A percentile compares a stretch with the other conserved stretches of the same genome.
Evolutionary conservation across 1,284 basidiomycete genomes (phyloP).

Genomic region (Bondarzewia mesenterica): DNA sequence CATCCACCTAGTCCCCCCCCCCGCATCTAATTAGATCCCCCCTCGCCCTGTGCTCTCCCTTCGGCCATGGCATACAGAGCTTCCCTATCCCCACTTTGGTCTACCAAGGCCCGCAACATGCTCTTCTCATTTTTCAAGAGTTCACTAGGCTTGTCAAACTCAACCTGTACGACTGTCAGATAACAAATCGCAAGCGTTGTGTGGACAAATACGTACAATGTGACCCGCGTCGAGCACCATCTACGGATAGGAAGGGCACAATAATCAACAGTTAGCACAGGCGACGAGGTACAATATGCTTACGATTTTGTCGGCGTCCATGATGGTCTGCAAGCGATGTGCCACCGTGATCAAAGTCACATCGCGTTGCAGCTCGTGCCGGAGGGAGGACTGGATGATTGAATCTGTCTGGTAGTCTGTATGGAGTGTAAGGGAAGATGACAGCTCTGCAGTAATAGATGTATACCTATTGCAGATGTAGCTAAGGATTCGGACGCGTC

Average conservation of each 20-base stretch:
- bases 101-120: conserved; percentile 48
- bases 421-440: background rate
- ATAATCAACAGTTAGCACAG: too few relatives aligned
- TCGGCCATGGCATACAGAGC: conserved; percentile 36
- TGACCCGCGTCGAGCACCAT: conserved; percentile 32
- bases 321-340: conserved; percentile 64
- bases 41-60: background rate
- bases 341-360: conserved; percentile 61
- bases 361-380: conserved; percentile 42
- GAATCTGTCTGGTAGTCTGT: conserved; percentile 52
- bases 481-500: too few relatives aligned
- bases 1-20: too few relatives aligned
- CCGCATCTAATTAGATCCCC: background rate
- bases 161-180: conserved; percentile 28
- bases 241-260: conserved; percentile 10
- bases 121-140: conserved; percentile 48
- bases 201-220: conserved; percentile 17
- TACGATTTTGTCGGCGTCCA: conserved; percentile 43
- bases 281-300: too few relatives aligned
- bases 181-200: background rate
- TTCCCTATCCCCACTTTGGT: conserved; percentile 49
- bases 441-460: background rate
- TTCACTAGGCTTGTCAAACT: conserved; percentile 52
- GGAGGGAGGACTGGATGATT: conserved; percentile 49
- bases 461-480: conserved; percentile 23